A percentile compares a stretch with the other conserved stretches of the same genome.
phyloP scores from a whole-genome alignment of 495 filamentous ascomycete species.

The Neurospora sp. region DNA sequence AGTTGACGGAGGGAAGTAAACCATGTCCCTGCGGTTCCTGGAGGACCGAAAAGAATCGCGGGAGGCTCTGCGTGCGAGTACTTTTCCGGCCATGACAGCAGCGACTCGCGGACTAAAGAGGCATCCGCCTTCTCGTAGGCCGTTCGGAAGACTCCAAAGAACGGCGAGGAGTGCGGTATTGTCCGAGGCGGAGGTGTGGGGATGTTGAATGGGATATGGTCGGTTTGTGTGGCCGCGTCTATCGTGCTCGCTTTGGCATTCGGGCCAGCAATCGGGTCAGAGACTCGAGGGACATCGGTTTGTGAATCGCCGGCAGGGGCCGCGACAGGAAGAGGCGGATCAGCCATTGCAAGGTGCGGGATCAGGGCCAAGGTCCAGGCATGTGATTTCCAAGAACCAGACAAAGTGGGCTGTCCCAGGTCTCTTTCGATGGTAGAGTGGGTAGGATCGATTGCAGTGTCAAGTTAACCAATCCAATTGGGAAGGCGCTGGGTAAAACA shows the following conservation, averaged over 20 bases:
- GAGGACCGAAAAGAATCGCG: not conserved
- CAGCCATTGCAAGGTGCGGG: not conserved
- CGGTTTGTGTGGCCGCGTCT: not conserved
- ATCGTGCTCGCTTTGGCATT: not conserved
- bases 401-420: not conserved
- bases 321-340: not conserved
- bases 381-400: not conserved
- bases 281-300: not conserved
- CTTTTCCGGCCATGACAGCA: not conserved
- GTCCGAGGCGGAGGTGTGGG: not conserved
- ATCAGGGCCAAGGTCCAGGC: not conserved
- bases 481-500: not conserved
- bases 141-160: not conserved
- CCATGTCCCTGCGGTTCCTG: not conserved
- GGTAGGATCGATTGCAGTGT: not conserved
- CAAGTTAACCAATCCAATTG: too few species aligned
- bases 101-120: not conserved
- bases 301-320: not conserved
- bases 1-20: not conserved
- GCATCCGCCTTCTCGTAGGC: not conserved
- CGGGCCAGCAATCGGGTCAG: not conserved
- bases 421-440: not conserved
- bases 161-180: not conserved
- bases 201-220: not conserved
- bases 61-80: not conserved